Evolutionary conservation across 2,329 filamentous ascomycete genomes (phyloP).

Genomic region (Pseudocercospora vitis): DNA sequence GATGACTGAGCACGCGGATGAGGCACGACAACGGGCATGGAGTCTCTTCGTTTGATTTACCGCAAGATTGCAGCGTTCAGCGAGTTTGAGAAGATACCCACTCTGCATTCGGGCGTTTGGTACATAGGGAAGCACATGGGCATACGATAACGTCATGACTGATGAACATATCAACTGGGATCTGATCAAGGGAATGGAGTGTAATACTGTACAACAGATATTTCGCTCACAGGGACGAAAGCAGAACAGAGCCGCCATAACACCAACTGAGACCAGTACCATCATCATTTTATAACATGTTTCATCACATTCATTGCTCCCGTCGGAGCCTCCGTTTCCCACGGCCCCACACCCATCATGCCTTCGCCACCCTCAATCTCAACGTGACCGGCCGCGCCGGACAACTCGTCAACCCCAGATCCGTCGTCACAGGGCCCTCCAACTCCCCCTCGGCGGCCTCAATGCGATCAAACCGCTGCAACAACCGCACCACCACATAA

Average conservation of each 20-base stretch:
- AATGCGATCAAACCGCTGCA: slow-evolving; percentile 36
- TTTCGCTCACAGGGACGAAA: too few relatives aligned
- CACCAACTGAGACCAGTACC: too few relatives aligned
- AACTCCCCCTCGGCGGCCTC: slow-evolving; percentile 27
- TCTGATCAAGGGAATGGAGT: too few relatives aligned
- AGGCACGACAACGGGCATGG: too few relatives aligned
- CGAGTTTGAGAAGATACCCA: not conserved
- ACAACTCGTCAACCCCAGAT: slow-evolving; percentile 35
- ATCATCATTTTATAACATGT: too few relatives aligned
- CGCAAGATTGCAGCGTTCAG: slow-evolving; percentile 2
- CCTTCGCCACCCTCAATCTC: slow-evolving; percentile 29
- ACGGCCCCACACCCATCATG: too few relatives aligned
- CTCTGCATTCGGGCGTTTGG: not conserved
- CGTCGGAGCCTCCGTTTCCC: too few relatives aligned
- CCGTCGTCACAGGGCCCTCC: slow-evolving; percentile 25
- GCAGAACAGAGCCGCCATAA: too few relatives aligned
- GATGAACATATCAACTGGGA: too few relatives aligned
- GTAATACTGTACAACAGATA: too few relatives aligned
- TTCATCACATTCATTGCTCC: not conserved
- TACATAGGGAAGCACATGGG: not conserved
- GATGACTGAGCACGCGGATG: too few relatives aligned
- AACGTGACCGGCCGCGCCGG: slow-evolving; percentile 31
- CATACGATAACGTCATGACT: not conserved
- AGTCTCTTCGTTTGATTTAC: too few relatives aligned
- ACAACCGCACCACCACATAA: slow-evolving; percentile 34